Evolutionary conservation across 768 basidiomycete species (phyloP).

Genomic region (Mycena polygramma): DNA sequence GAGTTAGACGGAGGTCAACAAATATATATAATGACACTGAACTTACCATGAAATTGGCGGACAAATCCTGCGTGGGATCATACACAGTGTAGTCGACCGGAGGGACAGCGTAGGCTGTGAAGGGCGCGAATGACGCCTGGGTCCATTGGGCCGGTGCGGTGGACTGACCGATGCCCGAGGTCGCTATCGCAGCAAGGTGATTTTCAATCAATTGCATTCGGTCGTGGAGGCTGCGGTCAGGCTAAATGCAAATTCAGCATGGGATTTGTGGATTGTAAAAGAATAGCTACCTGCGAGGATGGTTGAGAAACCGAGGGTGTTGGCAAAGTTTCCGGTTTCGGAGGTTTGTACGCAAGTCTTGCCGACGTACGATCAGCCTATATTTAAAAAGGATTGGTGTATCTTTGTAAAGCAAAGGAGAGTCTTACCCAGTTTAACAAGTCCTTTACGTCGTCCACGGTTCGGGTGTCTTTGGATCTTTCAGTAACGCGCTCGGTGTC

Average conservation of each 20-base stretch:
- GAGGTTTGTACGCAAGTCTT: slow-evolving; percentile 19
- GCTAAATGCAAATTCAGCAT: no score
- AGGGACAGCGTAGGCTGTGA: neutral
- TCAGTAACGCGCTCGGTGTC: slow-evolving; percentile 21
- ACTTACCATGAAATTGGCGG: no score
- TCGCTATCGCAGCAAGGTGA: slow-evolving; percentile 13
- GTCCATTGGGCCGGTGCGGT: no score
- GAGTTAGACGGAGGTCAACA: no score
- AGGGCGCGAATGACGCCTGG: neutral
- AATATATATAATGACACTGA: no score
- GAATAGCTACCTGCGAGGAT: no score
- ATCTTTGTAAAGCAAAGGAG: no score
- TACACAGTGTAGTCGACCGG: neutral
- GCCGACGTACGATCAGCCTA: slow-evolving; percentile 18
- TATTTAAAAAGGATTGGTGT: no score
- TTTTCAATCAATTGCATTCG: slow-evolving; percentile 18
- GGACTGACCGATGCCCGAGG: neutral
- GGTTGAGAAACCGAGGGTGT: neutral
- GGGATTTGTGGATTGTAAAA: no score
- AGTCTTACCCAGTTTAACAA: slow-evolving; percentile 25
- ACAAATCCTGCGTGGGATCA: no score
- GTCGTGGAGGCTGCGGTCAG: slow-evolving; percentile 8
- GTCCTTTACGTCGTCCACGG: slow-evolving; percentile 15
- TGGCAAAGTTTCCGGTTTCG: neutral
- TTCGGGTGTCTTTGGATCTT: slow-evolving; percentile 28